phyloP scores from a whole-genome alignment of 768 basidiomycete species.

The Leccinellum rugosiceps region DNA sequence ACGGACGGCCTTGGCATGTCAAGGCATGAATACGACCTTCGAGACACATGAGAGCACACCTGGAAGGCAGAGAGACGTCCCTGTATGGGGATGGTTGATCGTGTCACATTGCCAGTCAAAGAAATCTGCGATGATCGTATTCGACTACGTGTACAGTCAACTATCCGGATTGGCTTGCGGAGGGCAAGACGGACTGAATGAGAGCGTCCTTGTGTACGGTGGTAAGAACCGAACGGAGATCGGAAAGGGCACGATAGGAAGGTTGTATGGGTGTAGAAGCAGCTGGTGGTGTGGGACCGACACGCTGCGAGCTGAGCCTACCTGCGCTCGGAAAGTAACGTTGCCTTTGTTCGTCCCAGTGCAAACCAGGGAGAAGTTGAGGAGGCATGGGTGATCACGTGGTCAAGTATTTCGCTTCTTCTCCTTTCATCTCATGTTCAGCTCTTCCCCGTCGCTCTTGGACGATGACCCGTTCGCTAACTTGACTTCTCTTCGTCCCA shows the following conservation, averaged over 20 bases:
- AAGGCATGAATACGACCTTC: not conserved
- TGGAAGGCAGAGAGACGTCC: slow-evolving; percentile 46
- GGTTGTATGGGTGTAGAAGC: not conserved
- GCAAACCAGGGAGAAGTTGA: slow-evolving; percentile 51
- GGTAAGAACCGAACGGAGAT: slow-evolving; percentile 14
- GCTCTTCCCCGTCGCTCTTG: slow-evolving; percentile 33
- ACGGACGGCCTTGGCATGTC: slow-evolving; percentile 30
- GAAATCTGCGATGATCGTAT: slow-evolving; percentile 40
- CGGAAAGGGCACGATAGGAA: slow-evolving; percentile 1
- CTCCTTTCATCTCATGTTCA: not conserved
- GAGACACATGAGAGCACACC: slow-evolving; percentile 32
- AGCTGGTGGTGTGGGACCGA: not conserved
- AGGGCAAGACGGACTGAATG: slow-evolving; percentile 23
- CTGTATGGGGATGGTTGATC: slow-evolving; percentile 19
- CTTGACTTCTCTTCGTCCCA: slow-evolving; percentile 32
- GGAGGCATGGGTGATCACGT: slow-evolving; percentile 36
- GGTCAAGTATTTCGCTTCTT: not conserved
- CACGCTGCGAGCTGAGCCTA: not conserved
- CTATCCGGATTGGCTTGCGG: not conserved
- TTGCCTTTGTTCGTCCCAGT: slow-evolving; percentile 48
- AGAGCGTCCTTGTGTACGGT: slow-evolving; percentile 23
- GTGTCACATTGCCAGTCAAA: slow-evolving; percentile 33
- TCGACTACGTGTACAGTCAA: slow-evolving; percentile 31
- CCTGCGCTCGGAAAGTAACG: slow-evolving; percentile 68
- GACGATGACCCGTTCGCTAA: slow-evolving; percentile 79